Conservation (phyloP, 306 rosid species). For the Elaeagnus macrophylla region DNA sequence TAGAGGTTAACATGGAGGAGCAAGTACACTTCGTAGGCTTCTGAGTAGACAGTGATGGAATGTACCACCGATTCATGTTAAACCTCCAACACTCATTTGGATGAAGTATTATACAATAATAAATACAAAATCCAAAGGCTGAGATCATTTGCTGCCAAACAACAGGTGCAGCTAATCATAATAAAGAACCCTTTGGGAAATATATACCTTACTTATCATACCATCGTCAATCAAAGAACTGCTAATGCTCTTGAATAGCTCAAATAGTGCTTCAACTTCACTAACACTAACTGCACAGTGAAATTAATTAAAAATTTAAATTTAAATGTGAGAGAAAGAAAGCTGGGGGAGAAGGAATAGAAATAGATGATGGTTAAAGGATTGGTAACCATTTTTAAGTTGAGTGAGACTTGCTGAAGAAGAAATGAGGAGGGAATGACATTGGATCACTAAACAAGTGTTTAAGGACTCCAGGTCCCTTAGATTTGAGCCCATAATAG, state of each 20-base stretch:
- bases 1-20: background rate
- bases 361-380: background rate
- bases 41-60: background rate
- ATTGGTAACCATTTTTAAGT: background rate
- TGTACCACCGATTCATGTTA: background rate
- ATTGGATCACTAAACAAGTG: background rate
- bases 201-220: slow-evolving; percentile 71
- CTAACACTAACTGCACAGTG: slow-evolving; percentile 58
- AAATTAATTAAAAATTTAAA: slow-evolving; percentile 19
- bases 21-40: slow-evolving; percentile 4
- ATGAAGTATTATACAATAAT: background rate
- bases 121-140: background rate
- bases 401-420: background rate
- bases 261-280: slow-evolving; percentile 88
- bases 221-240: slow-evolving; percentile 74
- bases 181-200: background rate
- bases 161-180: background rate
- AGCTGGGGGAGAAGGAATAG: background rate
- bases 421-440: background rate
- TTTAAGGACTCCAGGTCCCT: background rate
- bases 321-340: background rate
- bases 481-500: too few species aligned
- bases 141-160: background rate
- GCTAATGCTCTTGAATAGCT: slow-evolving; percentile 80
- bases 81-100: background rate